Percentiles rank a stretch among this genome's conserved stretches.
Evolutionary conservation across 768 basidiomycete species (phyloP).

Genomic region (Naganishia randhawae): DNA sequence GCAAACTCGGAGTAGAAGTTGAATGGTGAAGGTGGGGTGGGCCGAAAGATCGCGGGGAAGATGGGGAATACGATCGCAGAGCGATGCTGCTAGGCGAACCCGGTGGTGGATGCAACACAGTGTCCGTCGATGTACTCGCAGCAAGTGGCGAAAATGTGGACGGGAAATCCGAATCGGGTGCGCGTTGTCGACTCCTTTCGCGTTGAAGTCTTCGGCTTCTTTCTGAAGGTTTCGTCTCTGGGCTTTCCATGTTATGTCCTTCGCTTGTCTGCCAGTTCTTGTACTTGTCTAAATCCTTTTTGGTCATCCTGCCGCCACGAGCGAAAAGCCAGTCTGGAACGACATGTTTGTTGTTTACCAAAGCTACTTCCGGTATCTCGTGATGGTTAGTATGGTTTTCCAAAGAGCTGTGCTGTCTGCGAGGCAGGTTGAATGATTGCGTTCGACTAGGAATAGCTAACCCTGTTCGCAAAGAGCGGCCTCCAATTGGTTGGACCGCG

Average conservation of each 20-base stretch:
- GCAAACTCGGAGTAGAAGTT: conserved; percentile 40
- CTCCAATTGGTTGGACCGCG: not conserved
- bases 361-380: conserved; percentile 88
- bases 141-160: conserved; percentile 24
- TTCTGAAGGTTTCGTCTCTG: conserved; percentile 8
- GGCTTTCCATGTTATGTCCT: conserved; percentile 26
- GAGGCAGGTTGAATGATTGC: conserved; percentile 31
- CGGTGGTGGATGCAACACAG: conserved; percentile 7
- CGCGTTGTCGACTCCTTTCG: conserved; percentile 16
- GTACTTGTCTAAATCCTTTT: conserved; percentile 25
- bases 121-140: not conserved
- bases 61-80: conserved; percentile 41
- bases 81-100: conserved; percentile 24
- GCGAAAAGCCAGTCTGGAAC: conserved; percentile 84
- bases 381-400: conserved; percentile 33
- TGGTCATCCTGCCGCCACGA: conserved; percentile 21
- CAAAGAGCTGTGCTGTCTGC: conserved; percentile 10
- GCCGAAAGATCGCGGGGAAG: conserved; percentile 35
- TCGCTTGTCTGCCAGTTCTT: conserved; percentile 38
- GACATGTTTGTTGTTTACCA: conserved; percentile 92
- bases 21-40: conserved; percentile 45
- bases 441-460: not conserved
- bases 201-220: conserved; percentile 2
- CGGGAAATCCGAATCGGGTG: conserved; percentile 23
- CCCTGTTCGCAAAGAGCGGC: not conserved